These are phyloP conservation scores for Apiotrichum mycotoxinovorans DNA, from an alignment of 1,284 basidiomycete genomes.

Conservation along the genomic window DNA sequence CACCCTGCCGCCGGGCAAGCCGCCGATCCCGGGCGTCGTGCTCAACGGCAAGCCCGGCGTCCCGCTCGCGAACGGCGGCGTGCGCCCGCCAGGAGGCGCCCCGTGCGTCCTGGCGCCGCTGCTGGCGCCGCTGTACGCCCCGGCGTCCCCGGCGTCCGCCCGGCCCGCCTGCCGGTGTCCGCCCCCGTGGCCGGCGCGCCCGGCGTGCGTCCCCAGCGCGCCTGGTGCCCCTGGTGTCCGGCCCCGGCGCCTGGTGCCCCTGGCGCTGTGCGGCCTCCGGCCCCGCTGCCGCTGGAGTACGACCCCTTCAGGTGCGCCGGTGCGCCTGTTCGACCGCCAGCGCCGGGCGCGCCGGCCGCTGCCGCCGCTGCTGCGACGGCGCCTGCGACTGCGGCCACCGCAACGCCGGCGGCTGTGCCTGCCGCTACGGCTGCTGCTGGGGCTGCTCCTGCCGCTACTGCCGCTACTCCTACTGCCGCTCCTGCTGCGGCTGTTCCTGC, in stretches of 20 bases:
- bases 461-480: background rate
- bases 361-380: background rate
- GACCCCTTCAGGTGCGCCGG: too few relatives aligned
- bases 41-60: constrained; percentile 9
- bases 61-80: constrained; percentile 3
- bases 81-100: constrained; percentile 1
- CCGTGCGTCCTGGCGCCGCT: background rate
- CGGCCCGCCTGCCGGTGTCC: background rate
- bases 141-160: background rate
- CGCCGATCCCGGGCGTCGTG: constrained; percentile 9
- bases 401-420: background rate
- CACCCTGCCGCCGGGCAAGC: constrained; percentile 31
- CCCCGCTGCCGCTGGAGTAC: background rate
- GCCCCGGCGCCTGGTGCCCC: constrained; percentile 1
- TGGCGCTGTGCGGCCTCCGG: constrained; percentile 3
- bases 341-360: background rate
- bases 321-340: constrained; percentile 7
- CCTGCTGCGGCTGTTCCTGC: constrained; percentile 5
- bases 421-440: background rate
- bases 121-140: background rate
- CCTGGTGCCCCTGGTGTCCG: background rate
- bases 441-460: background rate
- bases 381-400: background rate
- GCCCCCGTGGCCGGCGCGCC: background rate
- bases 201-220: background rate